These are phyloP conservation scores for Logfia minima DNA, from an alignment of 129 eudicot species.

Conservation along the genomic window DNA sequence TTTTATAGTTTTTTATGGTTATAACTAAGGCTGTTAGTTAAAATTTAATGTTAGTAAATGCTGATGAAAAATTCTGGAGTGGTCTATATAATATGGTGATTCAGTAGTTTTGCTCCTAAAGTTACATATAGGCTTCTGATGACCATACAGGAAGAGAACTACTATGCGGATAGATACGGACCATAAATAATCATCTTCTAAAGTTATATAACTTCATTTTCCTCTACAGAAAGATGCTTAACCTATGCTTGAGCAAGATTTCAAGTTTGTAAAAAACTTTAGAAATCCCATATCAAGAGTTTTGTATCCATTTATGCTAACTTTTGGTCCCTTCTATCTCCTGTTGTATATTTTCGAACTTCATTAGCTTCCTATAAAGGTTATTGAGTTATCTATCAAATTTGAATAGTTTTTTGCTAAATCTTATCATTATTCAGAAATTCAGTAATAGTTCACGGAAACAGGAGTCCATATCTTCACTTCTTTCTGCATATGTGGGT, in stretches of 20 bases:
- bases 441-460: constrained; percentile 53
- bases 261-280: not conserved
- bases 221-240: not conserved
- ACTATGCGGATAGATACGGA: constrained; percentile 92
- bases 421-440: constrained; percentile 41
- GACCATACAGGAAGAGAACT: constrained; percentile 66
- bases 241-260: not conserved
- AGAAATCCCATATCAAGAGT: not conserved
- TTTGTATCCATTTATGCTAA: constrained; percentile 3
- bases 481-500: constrained; percentile 54
- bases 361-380: not conserved
- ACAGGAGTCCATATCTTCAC: constrained; percentile 55
- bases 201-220: not conserved
- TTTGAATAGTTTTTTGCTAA: constrained; percentile 5
- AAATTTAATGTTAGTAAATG: not conserved
- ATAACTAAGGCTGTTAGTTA: constrained; percentile 1
- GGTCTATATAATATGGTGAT: constrained; percentile 58
- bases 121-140: constrained; percentile 66
- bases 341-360: not conserved
- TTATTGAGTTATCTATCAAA: not conserved
- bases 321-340: not conserved
- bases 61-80: constrained; percentile 57
- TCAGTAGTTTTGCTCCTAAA: constrained; percentile 72
- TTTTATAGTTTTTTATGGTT: not conserved
- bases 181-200: constrained; percentile 38